Evolutionary conservation across 805 yeast genomes (phyloP).

Genomic region (Isabelozyma gotoi): DNA sequence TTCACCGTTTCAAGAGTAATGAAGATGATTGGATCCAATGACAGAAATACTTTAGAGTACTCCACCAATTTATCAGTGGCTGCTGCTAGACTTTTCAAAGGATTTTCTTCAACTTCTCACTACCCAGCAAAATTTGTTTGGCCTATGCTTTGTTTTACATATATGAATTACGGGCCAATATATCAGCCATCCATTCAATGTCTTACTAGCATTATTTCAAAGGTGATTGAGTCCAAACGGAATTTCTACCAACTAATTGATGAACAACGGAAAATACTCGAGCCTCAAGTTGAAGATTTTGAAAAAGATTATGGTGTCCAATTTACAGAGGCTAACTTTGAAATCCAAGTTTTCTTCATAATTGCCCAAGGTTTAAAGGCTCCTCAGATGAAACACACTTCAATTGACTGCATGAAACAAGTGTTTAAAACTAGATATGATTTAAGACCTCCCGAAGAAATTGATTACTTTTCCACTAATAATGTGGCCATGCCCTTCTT

Average conservation of each 20-base stretch:
- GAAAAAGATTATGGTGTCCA: constrained; percentile 43
- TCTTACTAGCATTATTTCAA: constrained; percentile 24
- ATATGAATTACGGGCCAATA: constrained; percentile 25
- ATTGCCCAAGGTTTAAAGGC: constrained; percentile 58
- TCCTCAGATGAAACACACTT: constrained; percentile 53
- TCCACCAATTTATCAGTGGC: constrained; percentile 43
- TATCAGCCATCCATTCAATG: constrained; percentile 34
- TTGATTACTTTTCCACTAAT: constrained; percentile 4
- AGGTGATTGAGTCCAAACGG: constrained; percentile 10
- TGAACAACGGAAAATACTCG: constrained; percentile 37
- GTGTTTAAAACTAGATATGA: constrained; percentile 44
- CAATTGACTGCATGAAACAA: constrained; percentile 44
- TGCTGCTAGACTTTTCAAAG: constrained; percentile 47
- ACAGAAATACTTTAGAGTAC: constrained; percentile 25
- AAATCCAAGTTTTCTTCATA: constrained; percentile 47
- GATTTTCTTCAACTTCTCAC: constrained; percentile 44
- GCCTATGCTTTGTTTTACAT: constrained; percentile 36
- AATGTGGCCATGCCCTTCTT: constrained; percentile 21
- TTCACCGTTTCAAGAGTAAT: constrained; percentile 37
- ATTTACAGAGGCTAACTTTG: constrained; percentile 48
- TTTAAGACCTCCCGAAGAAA: constrained; percentile 20
- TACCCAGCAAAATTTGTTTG: constrained; percentile 52
- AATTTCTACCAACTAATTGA: constrained; percentile 22
- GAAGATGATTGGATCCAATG: constrained; percentile 22
- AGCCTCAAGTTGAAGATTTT: constrained; percentile 36